Conservation (phyloP, 2,329 filamentous ascomycete genomes). For the Trichoderma koningii region DNA sequence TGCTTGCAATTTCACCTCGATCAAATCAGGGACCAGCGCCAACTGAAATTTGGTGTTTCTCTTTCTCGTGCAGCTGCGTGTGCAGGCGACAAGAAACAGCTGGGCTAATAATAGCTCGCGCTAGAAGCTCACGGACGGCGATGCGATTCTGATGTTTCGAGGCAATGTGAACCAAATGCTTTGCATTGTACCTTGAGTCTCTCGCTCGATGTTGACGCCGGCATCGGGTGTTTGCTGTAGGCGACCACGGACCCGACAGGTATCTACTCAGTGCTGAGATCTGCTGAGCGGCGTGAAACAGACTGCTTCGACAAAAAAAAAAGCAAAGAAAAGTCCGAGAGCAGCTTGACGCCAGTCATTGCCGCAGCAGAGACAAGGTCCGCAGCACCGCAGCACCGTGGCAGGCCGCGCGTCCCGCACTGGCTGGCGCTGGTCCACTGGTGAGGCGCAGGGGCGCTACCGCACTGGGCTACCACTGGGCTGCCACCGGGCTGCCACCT, state of each 20-base stretch:
- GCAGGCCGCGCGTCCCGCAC: conserved; percentile 1
- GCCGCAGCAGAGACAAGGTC: background rate
- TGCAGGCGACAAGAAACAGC: background rate
- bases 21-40: background rate
- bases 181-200: background rate
- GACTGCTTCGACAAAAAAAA: background rate
- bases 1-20: background rate
- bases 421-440: conserved; percentile 14
- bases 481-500: too few species aligned
- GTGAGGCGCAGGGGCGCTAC: conserved; percentile 17
- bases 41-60: background rate
- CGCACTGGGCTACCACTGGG: too few species aligned
- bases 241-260: too few species aligned
- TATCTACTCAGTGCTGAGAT: too few species aligned
- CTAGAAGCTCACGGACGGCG: conserved; percentile 9
- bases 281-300: background rate
- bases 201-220: background rate
- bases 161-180: background rate
- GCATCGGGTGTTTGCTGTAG: too few species aligned
- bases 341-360: too few species aligned
- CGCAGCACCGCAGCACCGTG: background rate
- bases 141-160: background rate
- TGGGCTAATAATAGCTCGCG: conserved; percentile 23
- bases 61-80: conserved; percentile 1
- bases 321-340: too few species aligned